phyloP scores from a whole-genome alignment of 352 stramenopile genomes.

The Phytophthora fragariae region DNA sequence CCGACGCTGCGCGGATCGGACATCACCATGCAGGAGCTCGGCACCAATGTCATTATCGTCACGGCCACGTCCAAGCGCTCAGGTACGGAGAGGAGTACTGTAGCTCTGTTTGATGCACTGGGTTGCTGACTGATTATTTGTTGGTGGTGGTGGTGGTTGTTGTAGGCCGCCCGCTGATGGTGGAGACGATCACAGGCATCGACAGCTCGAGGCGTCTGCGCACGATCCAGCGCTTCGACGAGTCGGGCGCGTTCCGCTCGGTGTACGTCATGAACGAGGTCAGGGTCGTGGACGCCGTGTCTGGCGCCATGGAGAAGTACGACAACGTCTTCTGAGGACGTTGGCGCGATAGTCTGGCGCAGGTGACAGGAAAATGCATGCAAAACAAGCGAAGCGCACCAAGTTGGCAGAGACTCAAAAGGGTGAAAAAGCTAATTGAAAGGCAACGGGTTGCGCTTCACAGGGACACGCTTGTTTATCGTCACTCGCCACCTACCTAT shows the following conservation, averaged over 20 bases:
- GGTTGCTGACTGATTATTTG: background rate
- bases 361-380: background rate
- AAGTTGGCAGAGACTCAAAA: no score
- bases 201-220: constrained; percentile 83
- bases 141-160: constrained; percentile 2
- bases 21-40: constrained; percentile 89
- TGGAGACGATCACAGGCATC: constrained; percentile 87
- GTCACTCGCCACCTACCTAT: background rate
- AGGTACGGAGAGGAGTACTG: constrained; percentile 34
- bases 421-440: background rate
- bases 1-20: constrained; percentile 78
- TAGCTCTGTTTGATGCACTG: background rate
- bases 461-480: background rate
- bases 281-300: constrained; percentile 86
- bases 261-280: constrained; percentile 92
- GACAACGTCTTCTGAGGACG: constrained; percentile 79
- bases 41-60: constrained; percentile 82
- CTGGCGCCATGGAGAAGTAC: constrained; percentile 89
- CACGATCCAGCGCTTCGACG: constrained; percentile 88
- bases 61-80: constrained; percentile 89
- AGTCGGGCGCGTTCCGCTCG: constrained; percentile 84
- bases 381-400: background rate
- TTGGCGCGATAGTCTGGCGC: background rate
- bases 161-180: constrained; percentile 75
- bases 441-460: background rate